Evolutionary conservation across 2,329 filamentous ascomycete genomes (phyloP).

Genomic region (Hymenoscyphus fraxineus): DNA sequence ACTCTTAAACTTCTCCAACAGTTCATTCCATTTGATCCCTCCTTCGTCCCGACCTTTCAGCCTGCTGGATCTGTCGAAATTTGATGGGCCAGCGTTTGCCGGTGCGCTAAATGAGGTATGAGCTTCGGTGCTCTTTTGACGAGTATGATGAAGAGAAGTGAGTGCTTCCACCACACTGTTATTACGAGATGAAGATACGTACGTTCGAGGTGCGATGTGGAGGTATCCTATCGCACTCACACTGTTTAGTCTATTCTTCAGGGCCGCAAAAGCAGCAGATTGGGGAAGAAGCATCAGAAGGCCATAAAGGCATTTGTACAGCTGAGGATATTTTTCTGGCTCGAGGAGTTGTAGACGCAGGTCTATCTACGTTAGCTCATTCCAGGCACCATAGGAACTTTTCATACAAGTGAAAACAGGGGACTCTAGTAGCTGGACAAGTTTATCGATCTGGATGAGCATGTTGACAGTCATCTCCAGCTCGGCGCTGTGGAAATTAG

Average conservation of each 20-base stretch:
- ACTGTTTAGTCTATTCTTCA: conserved; percentile 95
- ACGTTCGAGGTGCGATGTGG: conserved; percentile 77
- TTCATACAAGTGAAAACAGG: conserved; percentile 91
- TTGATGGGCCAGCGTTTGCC: conserved; percentile 48
- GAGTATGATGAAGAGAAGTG: conserved; percentile 33
- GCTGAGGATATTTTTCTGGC: conserved; percentile 87
- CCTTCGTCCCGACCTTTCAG: conserved; percentile 78
- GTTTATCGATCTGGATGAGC: conserved; percentile 96
- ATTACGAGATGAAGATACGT: conserved; percentile 46
- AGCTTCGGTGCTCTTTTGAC: conserved; percentile 33
- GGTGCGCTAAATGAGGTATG: conserved; percentile 40
- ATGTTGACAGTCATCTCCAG: conserved; percentile 99
- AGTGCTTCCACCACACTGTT: conserved; percentile 34
- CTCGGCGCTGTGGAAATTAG: conserved; percentile 64
- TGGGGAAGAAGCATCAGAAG: conserved; percentile 97
- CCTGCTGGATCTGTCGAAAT: conserved; percentile 70
- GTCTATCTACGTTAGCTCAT: conserved; percentile 50
- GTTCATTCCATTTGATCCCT: conserved; percentile 84
- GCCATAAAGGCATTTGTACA: conserved; percentile 97
- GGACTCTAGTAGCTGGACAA: conserved; percentile 93
- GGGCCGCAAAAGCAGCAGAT: conserved; percentile 90
- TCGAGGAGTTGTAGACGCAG: conserved; percentile 91
- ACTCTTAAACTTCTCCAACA: conserved; percentile 89
- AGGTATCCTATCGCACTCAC: conserved; percentile 96
- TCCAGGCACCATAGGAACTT: not conserved